Base-by-base conservation (phyloP, 192 early-diverging fungal species). In the Backusella luteola region DNA sequence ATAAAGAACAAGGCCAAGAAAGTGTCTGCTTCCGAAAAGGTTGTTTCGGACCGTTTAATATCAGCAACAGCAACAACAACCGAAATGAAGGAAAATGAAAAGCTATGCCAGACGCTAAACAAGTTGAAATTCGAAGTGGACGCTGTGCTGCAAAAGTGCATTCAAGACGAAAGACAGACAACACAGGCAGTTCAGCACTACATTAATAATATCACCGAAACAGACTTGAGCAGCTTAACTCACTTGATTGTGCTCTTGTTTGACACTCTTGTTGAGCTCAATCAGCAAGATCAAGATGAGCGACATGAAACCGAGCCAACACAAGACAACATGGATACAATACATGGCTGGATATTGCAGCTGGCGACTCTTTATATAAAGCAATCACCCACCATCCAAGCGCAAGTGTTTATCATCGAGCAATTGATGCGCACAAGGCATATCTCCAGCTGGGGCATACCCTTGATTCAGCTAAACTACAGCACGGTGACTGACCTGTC, bases 381-480 rank as follows among this genome's bases (percentile, higher is more conserved):
- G 6, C 1, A 17, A 26, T 46, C 36, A 19, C 17, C 14, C 4
- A 19, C n/a, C 17, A 7, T 29, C 21, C 12, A 44, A 15, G 6
- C 34, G 6, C 41, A 71, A 7, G 42, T 32, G 4, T 63, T 63
- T 15, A 49, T 49, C 2, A 21, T 71, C 7, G 14, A 71, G 14
- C 23, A 42, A 44, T 29, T 71, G 19, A 49, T 21, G 29, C 41
- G 17, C 6, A 71, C 70, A 71, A 17, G 26, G 12, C 23, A 71
- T 8, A 71, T 71, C 6, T 46, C 41, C 34, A 17, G 23, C 5
- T 71, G 70, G 70, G 70, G 14, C 17, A 23, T 49, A n/a, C 41
- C 70, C 4, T 49, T 71, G 26, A 29, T 71, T 71, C 70, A 71
- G 34, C 32, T 71, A 32, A 71, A 71, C 70, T 63, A 12, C 14